Evolutionary conservation across 73 alveolate genomes (phyloP).

Genomic region (Stentor coeruleus): DNA sequence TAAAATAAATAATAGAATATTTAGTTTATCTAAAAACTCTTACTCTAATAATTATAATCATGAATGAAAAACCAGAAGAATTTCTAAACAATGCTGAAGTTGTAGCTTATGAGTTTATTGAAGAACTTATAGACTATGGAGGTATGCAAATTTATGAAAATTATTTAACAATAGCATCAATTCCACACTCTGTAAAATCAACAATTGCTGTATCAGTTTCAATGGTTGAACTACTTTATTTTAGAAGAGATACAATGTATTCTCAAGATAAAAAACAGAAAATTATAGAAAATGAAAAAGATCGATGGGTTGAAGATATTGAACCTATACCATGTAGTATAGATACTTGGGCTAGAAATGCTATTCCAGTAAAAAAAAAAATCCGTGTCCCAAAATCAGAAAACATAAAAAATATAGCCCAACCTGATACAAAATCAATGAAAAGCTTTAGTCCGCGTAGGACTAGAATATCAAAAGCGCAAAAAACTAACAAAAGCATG

Average conservation of each 20-base stretch:
- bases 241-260: not conserved
- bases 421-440: not conserved
- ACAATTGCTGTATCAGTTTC: not conserved
- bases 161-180: not conserved
- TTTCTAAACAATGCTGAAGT: not conserved
- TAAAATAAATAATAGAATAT: too few relatives aligned
- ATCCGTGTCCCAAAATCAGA: not conserved
- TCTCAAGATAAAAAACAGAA: too few relatives aligned
- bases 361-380: slow-evolving; percentile 13
- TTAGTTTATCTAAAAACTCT: too few relatives aligned
- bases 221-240: not conserved
- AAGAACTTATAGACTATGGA: not conserved
- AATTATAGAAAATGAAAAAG: not conserved
- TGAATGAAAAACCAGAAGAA: not conserved
- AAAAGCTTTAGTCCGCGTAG: slow-evolving; percentile 17
- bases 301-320: slow-evolving; percentile 3
- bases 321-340: slow-evolving; percentile 6
- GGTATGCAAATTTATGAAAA: not conserved
- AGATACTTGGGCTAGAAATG: slow-evolving; percentile 14
- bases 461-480: not conserved
- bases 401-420: not conserved
- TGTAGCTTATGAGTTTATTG: not conserved
- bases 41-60: not conserved
- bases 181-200: not conserved
- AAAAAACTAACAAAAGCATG: not conserved